Conservation (phyloP, 176 grass and related monocot genomes). For the Triticum aestivum region DNA sequence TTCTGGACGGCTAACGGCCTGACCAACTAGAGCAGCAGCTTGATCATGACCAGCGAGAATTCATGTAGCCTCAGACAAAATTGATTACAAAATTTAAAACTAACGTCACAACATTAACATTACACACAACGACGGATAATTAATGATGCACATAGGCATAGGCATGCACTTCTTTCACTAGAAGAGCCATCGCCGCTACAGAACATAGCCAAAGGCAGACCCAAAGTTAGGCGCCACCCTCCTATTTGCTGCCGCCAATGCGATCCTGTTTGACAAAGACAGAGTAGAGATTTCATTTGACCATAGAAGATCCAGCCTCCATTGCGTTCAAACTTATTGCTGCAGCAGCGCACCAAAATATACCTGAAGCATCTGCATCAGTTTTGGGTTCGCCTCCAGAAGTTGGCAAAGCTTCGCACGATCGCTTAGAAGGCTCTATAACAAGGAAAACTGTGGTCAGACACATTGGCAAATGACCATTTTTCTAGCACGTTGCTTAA, state of each 20-base stretch:
- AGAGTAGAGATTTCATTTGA: not conserved
- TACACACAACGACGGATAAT: not conserved
- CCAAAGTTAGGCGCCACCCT: not conserved
- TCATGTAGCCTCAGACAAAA: not conserved
- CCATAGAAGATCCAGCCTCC: not conserved
- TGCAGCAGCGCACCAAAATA: not conserved
- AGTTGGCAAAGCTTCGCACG: conserved; percentile 90
- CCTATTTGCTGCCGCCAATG: conserved; percentile 35
- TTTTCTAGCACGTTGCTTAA: not conserved
- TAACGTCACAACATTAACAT: conserved; percentile 31
- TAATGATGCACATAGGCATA: conserved; percentile 1
- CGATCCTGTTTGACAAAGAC: conserved; percentile 50
- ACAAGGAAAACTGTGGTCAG: conserved; percentile 2
- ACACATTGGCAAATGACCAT: conserved; percentile 5
- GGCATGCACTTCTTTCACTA: not conserved
- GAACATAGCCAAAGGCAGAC: not conserved
- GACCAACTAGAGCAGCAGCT: not conserved
- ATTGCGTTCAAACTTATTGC: not conserved
- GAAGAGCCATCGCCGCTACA: conserved; percentile 13
- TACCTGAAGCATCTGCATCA: conserved; percentile 99
- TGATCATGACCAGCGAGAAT: not conserved
- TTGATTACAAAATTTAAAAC: not conserved
- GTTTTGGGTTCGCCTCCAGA: conserved; percentile 85
- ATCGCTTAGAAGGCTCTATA: conserved; percentile 75
- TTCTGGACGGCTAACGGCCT: not conserved